Percentiles rank a stretch among this genome's conserved stretches.
These are phyloP conservation scores for Eucalyptus guilfoylei DNA, from an alignment of 345 rosid species.

Conservation along the genomic window DNA sequence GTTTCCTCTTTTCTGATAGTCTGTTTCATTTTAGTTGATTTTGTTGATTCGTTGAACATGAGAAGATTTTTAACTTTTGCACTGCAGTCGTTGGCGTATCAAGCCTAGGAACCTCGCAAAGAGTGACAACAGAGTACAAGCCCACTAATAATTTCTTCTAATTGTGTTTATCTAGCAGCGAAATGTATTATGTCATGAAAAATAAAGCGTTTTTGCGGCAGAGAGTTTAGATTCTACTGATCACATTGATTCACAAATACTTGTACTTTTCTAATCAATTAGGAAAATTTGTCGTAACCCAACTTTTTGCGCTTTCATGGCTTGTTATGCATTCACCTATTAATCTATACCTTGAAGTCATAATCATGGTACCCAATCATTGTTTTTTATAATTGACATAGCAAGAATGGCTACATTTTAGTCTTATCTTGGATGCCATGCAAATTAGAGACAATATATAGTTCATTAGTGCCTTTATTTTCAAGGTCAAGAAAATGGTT, in stretches of 20 bases:
- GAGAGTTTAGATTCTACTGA: neutral
- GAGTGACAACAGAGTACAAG: constrained; percentile 1
- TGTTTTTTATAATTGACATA: neutral
- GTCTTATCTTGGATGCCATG: neutral
- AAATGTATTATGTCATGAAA: neutral
- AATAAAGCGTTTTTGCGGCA: neutral
- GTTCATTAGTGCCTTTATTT: neutral
- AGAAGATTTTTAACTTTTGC: neutral
- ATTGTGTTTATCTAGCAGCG: neutral
- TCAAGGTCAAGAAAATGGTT: neutral
- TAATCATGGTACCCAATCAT: neutral
- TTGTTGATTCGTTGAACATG: neutral
- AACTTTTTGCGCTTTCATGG: rapidly evolving
- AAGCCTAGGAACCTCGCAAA: constrained; percentile 93
- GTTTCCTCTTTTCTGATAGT: neutral
- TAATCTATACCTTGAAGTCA: neutral
- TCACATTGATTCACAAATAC: no score
- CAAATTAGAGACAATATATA: neutral
- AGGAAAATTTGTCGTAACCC: neutral
- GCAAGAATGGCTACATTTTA: neutral
- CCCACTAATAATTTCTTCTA: neutral
- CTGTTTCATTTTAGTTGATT: neutral
- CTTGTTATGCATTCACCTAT: neutral
- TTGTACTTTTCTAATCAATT: neutral
- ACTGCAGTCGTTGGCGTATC: constrained; percentile 74